Percentiles rank a stretch among this genome's conserved stretches.
phyloP scores from a whole-genome alignment of 2,329 filamentous ascomycete species.

The Escovopsis sp. region DNA sequence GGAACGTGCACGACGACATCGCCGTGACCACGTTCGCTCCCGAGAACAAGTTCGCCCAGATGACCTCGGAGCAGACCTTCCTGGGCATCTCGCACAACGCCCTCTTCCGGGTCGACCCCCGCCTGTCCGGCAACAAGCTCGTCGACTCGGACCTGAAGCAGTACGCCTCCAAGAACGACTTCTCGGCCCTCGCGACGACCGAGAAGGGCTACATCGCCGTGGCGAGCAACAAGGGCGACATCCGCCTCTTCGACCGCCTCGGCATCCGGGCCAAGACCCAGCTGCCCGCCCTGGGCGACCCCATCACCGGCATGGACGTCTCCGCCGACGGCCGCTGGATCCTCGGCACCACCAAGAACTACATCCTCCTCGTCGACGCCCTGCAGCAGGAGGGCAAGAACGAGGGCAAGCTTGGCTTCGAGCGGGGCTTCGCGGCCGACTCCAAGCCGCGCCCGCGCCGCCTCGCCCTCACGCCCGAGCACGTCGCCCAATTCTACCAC shows the following conservation, averaged over 20 bases:
- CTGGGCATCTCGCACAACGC: conserved; percentile 86
- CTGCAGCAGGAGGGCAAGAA: conserved; percentile 90
- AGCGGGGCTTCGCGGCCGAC: conserved; percentile 83
- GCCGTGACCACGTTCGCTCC: conserved; percentile 83
- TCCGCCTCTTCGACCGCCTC: conserved; percentile 88
- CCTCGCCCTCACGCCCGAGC: conserved; percentile 73
- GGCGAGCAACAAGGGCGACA: conserved; percentile 93
- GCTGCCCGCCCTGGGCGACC: conserved; percentile 85
- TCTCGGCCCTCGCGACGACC: conserved; percentile 85
- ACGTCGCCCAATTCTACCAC: conserved; percentile 94
- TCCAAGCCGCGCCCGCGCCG: conserved; percentile 86
- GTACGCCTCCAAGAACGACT: conserved; percentile 93
- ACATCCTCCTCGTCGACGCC: conserved; percentile 84
- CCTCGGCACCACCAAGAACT: conserved; percentile 84
- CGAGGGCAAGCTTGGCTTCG: conserved; percentile 94
- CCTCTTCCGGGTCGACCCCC: conserved; percentile 85
- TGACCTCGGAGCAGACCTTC: conserved; percentile 91
- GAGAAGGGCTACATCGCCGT: conserved; percentile 95
- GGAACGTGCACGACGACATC: conserved; percentile 96
- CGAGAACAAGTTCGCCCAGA: conserved; percentile 96
- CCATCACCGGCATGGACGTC: conserved; percentile 88
- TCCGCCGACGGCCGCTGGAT: conserved; percentile 95
- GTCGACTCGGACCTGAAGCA: conserved; percentile 90
- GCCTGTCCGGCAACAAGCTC: conserved; percentile 77
- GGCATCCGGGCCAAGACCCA: conserved; percentile 97